Conservation (phyloP, 177 flowering plant genomes). For the Vitis hybrid region DNA sequence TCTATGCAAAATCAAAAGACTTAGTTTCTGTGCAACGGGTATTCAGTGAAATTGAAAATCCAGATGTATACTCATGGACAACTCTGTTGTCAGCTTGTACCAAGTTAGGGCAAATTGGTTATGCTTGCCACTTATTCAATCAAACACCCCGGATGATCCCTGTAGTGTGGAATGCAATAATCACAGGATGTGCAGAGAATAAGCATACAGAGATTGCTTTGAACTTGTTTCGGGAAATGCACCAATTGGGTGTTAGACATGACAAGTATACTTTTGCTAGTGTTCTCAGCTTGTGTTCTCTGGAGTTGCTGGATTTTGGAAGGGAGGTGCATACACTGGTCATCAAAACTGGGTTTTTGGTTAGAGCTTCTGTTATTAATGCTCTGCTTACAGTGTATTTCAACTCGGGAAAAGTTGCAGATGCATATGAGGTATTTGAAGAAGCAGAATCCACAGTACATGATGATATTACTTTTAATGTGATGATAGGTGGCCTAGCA, state of each 20-base stretch:
- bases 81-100: constrained; percentile 51
- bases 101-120: constrained; percentile 37
- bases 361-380: constrained; percentile 50
- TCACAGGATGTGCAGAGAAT: constrained; percentile 50
- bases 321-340: constrained; percentile 53
- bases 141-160: constrained; percentile 33
- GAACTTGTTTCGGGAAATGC: constrained; percentile 47
- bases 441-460: constrained; percentile 24
- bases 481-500: constrained; percentile 64
- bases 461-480: constrained; percentile 61
- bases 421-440: constrained; percentile 47
- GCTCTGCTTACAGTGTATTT: constrained; percentile 65
- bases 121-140: constrained; percentile 44
- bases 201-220: constrained; percentile 33
- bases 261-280: constrained; percentile 57
- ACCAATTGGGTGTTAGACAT: constrained; percentile 34
- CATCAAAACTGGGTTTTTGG: constrained; percentile 45
- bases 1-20: constrained; percentile 45
- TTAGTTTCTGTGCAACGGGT: constrained; percentile 37
- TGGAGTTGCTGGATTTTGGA: constrained; percentile 37
- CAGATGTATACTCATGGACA: constrained; percentile 69
- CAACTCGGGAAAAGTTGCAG: constrained; percentile 24
- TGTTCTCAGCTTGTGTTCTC: constrained; percentile 47
- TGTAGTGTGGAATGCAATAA: constrained; percentile 55
- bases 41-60: constrained; percentile 45